phyloP scores from a whole-genome alignment of 1,139 yeast genomes.

The Arxiozyma heterogenica region DNA sequence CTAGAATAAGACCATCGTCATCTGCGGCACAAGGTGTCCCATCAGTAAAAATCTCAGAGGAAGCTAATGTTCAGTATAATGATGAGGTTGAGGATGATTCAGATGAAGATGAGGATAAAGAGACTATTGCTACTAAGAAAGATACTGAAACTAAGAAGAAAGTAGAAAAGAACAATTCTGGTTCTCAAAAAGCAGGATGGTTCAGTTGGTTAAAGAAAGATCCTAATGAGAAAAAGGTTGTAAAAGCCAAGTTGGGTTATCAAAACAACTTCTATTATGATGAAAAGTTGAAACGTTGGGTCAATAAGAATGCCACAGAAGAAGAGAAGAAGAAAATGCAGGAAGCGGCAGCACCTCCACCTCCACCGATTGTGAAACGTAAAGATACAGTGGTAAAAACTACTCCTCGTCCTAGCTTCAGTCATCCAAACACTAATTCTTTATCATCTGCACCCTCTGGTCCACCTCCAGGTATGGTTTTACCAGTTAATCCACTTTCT shows the following conservation, averaged over 20 bases:
- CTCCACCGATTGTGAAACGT: conserved; percentile 46
- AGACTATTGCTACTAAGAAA: conserved; percentile 27
- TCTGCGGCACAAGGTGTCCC: neutral
- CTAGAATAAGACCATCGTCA: conserved; percentile 15
- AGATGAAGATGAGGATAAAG: conserved; percentile 30
- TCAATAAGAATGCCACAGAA: conserved; percentile 60
- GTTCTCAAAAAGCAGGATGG: conserved; percentile 34
- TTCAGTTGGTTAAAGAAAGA: conserved; percentile 39
- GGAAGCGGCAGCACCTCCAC: conserved; percentile 72
- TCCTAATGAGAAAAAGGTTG: conserved; percentile 62
- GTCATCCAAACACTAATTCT: neutral
- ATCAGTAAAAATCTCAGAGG: conserved; percentile 1
- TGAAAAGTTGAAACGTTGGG: conserved; percentile 80
- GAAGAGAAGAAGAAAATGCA: conserved; percentile 52
- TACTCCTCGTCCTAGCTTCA: conserved; percentile 28
- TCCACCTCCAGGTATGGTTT: conserved; percentile 13
- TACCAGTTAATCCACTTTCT: conserved; percentile 26
- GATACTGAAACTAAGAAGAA: conserved; percentile 22
- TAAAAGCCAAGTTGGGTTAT: conserved; percentile 81
- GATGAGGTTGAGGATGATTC: conserved; percentile 41
- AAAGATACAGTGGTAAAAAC: conserved; percentile 30
- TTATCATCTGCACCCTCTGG: conserved; percentile 2
- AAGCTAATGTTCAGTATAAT: conserved; percentile 27
- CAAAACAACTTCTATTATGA: conserved; percentile 66
- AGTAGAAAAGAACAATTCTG: conserved; percentile 15